A percentile compares a stretch with the other conserved stretches of the same genome.
Evolutionary conservation across 2,329 filamentous ascomycete species (phyloP).

Genomic region (Neonectria coccinea): DNA sequence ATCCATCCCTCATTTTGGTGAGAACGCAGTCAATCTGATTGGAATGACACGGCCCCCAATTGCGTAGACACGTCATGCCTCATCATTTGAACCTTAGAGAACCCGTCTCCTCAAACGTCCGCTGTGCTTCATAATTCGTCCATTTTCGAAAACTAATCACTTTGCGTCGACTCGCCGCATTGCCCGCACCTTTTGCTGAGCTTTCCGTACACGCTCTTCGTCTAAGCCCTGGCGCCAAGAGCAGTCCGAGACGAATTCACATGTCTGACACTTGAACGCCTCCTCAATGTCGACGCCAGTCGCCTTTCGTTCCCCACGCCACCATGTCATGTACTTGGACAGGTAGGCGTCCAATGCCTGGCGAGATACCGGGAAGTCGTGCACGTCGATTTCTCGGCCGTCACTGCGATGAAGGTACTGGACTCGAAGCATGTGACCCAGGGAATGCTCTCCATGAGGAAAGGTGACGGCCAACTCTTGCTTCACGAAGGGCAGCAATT

Average conservation of each 20-base stretch:
- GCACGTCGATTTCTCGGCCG: slow-evolving; percentile 65
- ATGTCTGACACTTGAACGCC: slow-evolving; percentile 87
- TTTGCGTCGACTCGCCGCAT: slow-evolving; percentile 31
- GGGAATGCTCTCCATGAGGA: slow-evolving; percentile 58
- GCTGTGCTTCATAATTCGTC: slow-evolving; percentile 37
- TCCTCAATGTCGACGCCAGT: slow-evolving; percentile 85
- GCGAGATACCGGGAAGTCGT: slow-evolving; percentile 75
- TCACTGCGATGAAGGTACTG: slow-evolving; percentile 66
- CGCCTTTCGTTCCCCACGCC: slow-evolving; percentile 80
- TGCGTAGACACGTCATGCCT: slow-evolving; percentile 18
- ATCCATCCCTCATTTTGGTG: slow-evolving; percentile 6
- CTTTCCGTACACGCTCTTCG: slow-evolving; percentile 58
- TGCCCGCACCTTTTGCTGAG: slow-evolving; percentile 41
- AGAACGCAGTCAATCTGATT: slow-evolving; percentile 13
- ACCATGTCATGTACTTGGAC: slow-evolving; percentile 81
- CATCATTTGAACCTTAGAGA: slow-evolving; percentile 13
- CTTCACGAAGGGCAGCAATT: slow-evolving; percentile 60
- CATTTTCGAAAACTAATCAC: slow-evolving; percentile 24
- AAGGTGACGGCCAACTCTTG: slow-evolving; percentile 65
- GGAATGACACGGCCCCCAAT: slow-evolving; percentile 12
- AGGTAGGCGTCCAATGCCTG: slow-evolving; percentile 74
- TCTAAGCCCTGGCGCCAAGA: slow-evolving; percentile 81
- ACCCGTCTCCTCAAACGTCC: slow-evolving; percentile 1
- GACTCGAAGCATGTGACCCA: slow-evolving; percentile 64
- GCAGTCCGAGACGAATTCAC: slow-evolving; percentile 85